These are phyloP conservation scores for Gossypium herbaceum DNA, from an alignment of 345 rosid species.

Conservation along the genomic window DNA sequence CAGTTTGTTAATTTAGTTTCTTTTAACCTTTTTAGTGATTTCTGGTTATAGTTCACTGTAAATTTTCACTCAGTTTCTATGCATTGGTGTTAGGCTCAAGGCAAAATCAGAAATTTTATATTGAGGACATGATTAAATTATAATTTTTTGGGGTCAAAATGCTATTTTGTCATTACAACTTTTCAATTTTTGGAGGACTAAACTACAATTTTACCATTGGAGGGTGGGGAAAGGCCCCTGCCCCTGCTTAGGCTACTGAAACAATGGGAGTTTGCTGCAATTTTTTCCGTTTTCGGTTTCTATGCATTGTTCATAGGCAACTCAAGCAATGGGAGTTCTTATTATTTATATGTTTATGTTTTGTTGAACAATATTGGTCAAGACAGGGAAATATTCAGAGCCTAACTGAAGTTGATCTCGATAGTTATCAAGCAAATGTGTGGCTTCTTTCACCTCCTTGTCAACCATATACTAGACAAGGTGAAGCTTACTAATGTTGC, in stretches of 20 bases:
- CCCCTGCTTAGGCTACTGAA: too few species aligned
- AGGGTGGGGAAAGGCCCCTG: too few species aligned
- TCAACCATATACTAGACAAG: constrained; percentile 97
- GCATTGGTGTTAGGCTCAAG: background rate
- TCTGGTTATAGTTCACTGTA: background rate
- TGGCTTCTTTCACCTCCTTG: constrained; percentile 99
- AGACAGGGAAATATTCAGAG: constrained; percentile 83
- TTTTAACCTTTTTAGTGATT: background rate
- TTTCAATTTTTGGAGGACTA: too few species aligned
- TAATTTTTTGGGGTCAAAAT: too few species aligned
- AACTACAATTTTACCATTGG: too few species aligned
- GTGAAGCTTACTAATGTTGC: constrained; percentile 26
- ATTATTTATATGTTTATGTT: background rate
- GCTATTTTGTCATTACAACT: too few species aligned
- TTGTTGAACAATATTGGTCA: constrained; percentile 6
- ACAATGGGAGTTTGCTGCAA: too few species aligned
- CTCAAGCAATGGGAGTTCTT: background rate
- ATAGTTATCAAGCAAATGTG: constrained; percentile 62
- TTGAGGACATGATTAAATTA: too few species aligned
- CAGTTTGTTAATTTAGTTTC: background rate
- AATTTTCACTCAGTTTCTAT: background rate
- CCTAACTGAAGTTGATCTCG: constrained; percentile 68
- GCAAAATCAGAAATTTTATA: too few species aligned
- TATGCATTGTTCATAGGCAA: background rate
- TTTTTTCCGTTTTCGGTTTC: background rate